Percentiles rank a stretch among this genome's conserved stretches.
phyloP scores from a whole-genome alignment of 2,329 filamentous ascomycete species.

The Fusarium penzigii region DNA sequence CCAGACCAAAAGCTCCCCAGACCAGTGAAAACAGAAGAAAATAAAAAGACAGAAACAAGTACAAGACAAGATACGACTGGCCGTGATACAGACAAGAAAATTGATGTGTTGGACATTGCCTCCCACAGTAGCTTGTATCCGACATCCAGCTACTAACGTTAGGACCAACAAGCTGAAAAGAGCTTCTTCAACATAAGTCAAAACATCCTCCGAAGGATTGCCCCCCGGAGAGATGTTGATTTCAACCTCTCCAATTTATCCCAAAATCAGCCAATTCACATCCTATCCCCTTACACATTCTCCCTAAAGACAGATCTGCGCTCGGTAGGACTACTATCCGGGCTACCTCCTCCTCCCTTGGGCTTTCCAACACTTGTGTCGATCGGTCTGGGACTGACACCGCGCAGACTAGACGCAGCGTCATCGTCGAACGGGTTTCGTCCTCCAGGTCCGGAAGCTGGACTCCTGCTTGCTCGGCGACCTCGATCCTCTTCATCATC shows the following conservation, averaged over 20 bases:
- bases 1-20: conserved; percentile 4
- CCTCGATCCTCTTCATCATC: conserved; percentile 41
- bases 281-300: conserved; percentile 52
- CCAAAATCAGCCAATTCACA: background rate
- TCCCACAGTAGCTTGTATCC: too few species aligned
- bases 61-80: background rate
- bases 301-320: conserved; percentile 71
- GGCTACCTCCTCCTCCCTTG: conserved; percentile 34
- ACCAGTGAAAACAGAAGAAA: conserved; percentile 2
- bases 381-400: conserved; percentile 76
- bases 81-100: too few species aligned
- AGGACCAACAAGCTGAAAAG: too few species aligned
- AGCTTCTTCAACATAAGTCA: too few species aligned
- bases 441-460: conserved; percentile 32
- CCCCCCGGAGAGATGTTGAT: background rate
- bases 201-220: background rate
- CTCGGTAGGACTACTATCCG: conserved; percentile 62
- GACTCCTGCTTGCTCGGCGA: conserved; percentile 46
- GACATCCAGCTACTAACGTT: too few species aligned
- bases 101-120: too few species aligned
- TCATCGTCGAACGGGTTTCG: conserved; percentile 73
- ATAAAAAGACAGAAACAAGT: conserved; percentile 6
- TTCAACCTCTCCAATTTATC: background rate
- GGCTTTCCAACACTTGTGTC: conserved; percentile 43
- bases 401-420: conserved; percentile 64